phyloP scores from a whole-genome alignment of 345 rosid species.

The Reutealis trisperma region DNA sequence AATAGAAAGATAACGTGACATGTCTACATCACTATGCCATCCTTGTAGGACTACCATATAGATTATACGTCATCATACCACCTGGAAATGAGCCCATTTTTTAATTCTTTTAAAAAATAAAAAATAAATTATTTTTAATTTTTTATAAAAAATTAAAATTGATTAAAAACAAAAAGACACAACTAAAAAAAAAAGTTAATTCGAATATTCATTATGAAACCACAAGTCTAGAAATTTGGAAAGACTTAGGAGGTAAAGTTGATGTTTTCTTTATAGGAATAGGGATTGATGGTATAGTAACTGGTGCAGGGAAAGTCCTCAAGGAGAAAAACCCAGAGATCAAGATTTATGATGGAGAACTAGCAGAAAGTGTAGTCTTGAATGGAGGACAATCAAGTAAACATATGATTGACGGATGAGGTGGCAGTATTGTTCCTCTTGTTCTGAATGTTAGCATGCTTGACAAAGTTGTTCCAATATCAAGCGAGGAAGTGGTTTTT shows the following conservation, averaged over 20 bases:
- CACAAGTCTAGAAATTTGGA: constrained; percentile 34
- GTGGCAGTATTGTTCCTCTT: constrained; percentile 52
- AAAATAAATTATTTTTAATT: no score
- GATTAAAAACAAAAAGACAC: no score
- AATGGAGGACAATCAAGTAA: constrained; percentile 31
- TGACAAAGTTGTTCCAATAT: constrained; percentile 49
- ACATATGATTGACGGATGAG: constrained; percentile 60
- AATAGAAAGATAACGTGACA: no score
- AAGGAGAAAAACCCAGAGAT: no score
- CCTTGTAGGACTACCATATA: no score
- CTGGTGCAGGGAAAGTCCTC: constrained; percentile 32
- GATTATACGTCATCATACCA: no score
- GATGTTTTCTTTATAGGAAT: constrained; percentile 24
- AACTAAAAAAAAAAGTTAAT: no score
- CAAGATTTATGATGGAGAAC: constrained; percentile 36
- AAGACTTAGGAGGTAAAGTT: constrained; percentile 21
- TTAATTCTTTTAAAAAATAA: no score
- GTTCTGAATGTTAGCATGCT: constrained; percentile 45
- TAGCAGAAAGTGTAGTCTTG: constrained; percentile 31
- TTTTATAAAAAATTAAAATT: no score
- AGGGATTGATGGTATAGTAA: constrained; percentile 32
- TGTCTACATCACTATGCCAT: no score
- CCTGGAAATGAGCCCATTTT: no score
- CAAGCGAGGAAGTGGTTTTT: constrained; percentile 28
- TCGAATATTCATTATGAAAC: constrained; percentile 33